Conservation (phyloP, 352 stramenopile species). For the Globisporangium rhizosaccharum region DNA sequence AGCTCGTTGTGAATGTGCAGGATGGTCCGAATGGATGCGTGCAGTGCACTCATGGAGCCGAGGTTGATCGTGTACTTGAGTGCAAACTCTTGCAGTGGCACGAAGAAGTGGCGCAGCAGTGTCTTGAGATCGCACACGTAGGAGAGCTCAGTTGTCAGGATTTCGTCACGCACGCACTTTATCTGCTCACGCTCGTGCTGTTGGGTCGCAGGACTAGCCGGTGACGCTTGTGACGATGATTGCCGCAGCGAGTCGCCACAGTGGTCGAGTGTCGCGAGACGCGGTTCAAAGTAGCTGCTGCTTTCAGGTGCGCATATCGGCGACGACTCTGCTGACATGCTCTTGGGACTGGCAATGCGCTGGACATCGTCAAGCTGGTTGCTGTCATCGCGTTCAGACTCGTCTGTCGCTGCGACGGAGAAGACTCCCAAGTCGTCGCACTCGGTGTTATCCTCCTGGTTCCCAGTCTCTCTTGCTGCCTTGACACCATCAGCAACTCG, state of each 20-base stretch:
- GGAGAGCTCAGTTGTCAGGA: slow-evolving; percentile 22
- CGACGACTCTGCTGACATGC: too few relatives aligned
- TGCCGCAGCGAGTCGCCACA: too few relatives aligned
- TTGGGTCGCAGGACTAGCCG: background rate
- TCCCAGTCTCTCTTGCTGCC: background rate
- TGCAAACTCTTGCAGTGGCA: slow-evolving; percentile 23
- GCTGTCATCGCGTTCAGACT: background rate
- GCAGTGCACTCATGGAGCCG: slow-evolving; percentile 22
- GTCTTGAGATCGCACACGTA: slow-evolving; percentile 23
- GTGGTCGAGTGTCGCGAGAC: too few relatives aligned
- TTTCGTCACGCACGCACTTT: slow-evolving; percentile 26
- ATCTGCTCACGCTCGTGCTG: background rate
- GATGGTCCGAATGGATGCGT: slow-evolving; percentile 27
- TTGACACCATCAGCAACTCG: too few relatives aligned
- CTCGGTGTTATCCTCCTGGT: background rate
- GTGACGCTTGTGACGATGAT: background rate
- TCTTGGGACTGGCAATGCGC: too few relatives aligned
- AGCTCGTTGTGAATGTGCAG: slow-evolving; percentile 31
- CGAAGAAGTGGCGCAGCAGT: slow-evolving; percentile 28
- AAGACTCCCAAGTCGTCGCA: background rate
- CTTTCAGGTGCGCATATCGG: too few relatives aligned
- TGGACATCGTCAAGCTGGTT: background rate
- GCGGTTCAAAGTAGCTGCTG: too few relatives aligned
- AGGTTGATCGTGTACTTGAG: slow-evolving; percentile 19
- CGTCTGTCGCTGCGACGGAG: background rate